These are phyloP conservation scores for Coprinopsis marcescibilis DNA, from an alignment of 768 basidiomycete genomes.

Conservation along the genomic window DNA sequence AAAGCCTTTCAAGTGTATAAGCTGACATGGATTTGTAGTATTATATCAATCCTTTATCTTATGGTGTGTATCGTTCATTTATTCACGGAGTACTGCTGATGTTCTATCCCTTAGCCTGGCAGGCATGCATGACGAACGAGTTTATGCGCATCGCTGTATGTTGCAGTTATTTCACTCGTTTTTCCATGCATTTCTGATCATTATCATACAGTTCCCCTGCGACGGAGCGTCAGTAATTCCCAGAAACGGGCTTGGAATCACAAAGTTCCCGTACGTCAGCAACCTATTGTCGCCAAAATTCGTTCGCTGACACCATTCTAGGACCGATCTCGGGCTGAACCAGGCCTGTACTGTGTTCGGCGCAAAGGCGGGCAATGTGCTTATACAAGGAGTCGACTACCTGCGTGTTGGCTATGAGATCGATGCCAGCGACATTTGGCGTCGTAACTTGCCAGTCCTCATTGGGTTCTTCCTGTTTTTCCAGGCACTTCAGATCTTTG, in stretches of 20 bases:
- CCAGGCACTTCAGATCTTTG: slow-evolving; percentile 57
- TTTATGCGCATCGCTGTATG: slow-evolving; percentile 65
- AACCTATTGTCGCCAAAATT: not conserved
- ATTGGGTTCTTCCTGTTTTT: slow-evolving; percentile 67
- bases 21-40: slow-evolving; percentile 31
- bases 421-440: slow-evolving; percentile 47
- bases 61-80: slow-evolving; percentile 27
- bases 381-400: slow-evolving; percentile 58
- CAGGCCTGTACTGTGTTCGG: slow-evolving; percentile 79
- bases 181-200: slow-evolving; percentile 6
- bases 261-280: slow-evolving; percentile 54
- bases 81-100: not conserved
- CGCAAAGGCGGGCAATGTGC: slow-evolving; percentile 46
- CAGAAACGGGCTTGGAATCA: slow-evolving; percentile 49
- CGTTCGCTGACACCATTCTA: slow-evolving; percentile 16
- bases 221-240: slow-evolving; percentile 64
- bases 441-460: slow-evolving; percentile 62
- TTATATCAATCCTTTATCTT: slow-evolving; percentile 75
- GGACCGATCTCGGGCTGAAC: slow-evolving; percentile 51
- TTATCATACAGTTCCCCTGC: slow-evolving; percentile 45
- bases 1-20: not conserved
- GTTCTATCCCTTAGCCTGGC: slow-evolving; percentile 46
- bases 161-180: slow-evolving; percentile 10
- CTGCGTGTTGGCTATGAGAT: slow-evolving; percentile 48
- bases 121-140: slow-evolving; percentile 80